Conservation (phyloP, 2,329 filamentous ascomycete genomes). For the Dactylonectria macrodidyma region DNA sequence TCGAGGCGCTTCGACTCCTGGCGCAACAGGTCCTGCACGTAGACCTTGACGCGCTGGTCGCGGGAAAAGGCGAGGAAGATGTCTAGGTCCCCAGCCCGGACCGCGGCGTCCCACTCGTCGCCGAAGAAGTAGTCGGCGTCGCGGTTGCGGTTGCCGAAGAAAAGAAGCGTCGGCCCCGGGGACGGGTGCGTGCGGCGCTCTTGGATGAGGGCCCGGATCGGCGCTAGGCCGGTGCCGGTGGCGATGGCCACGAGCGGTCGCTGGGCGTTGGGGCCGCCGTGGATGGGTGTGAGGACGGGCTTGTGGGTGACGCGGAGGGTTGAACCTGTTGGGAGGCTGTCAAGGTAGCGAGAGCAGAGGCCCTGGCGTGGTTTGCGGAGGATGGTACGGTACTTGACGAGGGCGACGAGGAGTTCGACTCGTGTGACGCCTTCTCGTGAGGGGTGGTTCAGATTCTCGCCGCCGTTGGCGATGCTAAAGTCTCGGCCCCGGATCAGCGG, state of each 20-base stretch:
- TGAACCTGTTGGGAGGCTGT: slow-evolving; percentile 72
- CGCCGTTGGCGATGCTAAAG: slow-evolving; percentile 91
- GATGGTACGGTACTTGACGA: slow-evolving; percentile 92
- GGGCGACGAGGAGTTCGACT: slow-evolving; percentile 84
- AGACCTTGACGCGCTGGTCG: slow-evolving; percentile 64
- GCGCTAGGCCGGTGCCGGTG: slow-evolving; percentile 89
- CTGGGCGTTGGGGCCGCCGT: slow-evolving; percentile 53
- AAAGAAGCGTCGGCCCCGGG: slow-evolving; percentile 69
- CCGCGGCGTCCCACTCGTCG: slow-evolving; percentile 75
- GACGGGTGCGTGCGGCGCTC: slow-evolving; percentile 67
- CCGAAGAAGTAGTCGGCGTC: slow-evolving; percentile 85
- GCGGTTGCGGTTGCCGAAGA: slow-evolving; percentile 88
- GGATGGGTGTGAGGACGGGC: slow-evolving; percentile 61
- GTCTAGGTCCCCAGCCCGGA: slow-evolving; percentile 42
- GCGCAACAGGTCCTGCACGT: slow-evolving; percentile 70
- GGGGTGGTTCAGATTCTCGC: slow-evolving; percentile 55
- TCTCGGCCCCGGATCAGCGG: slow-evolving; percentile 89
- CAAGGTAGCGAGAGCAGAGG: slow-evolving; percentile 90
- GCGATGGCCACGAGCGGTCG: slow-evolving; percentile 83
- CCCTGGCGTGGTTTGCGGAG: slow-evolving; percentile 88
- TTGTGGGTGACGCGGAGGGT: slow-evolving; percentile 72
- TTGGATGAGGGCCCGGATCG: slow-evolving; percentile 85
- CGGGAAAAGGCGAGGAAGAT: slow-evolving; percentile 65
- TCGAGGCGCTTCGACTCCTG: slow-evolving; percentile 55
- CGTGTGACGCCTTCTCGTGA: slow-evolving; percentile 54